Base-by-base conservation (phyloP, 441 rosid species). In the Pelargonium fulgidum region DNA sequence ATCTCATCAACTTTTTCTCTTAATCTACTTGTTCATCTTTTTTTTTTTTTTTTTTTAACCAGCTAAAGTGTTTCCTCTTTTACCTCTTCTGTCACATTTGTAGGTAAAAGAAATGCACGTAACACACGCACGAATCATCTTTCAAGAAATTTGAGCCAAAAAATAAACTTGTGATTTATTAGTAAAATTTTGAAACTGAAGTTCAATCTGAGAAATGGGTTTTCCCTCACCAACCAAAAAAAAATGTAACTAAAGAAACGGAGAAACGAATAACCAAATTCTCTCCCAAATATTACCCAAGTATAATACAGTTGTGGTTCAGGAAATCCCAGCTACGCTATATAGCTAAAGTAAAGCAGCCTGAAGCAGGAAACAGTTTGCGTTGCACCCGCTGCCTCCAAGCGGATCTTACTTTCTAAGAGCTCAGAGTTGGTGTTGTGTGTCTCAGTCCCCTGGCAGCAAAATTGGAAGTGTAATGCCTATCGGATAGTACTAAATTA, bases 401-500 rank as follows among this genome's bases (percentile, higher is more conserved):
- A 7, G n/a, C 11, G 12, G 68, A 26, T 67, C 54, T 65, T 39
- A 26, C 7, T 7, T 58, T 47, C 54, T 26, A 45, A 56, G 1
- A 63, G 56, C 19, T 16, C 22, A 67, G 13, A 61, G 44, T n/a
- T 9, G 41, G 4, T 3, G 1, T 2, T 36, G 22, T 62, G 26
- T 62, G 29, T 65, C 66, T 62, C 52, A 1, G 7, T 13, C 17
- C 6, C 44, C 33, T 7, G 78, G 68, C 67, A 39, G 69, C 86
- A 83, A 81, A 81, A 85, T 75, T 80, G 81, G 76, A 70, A 14
- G 58, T 41, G 44, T 41, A 41, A 41, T 41, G 44, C 44, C 44
- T 41, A 41, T 41, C 17, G 33, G 44, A 48, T 48, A 63, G 54
- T 54, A 52, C 13, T 52, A 66, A 70, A 48, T 77, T 79, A 85